Percentiles rank a stretch among this genome's conserved stretches.
These are phyloP conservation scores for Diddensiella santjacobensis DNA, from an alignment of 805 yeast genomes.

Conservation along the genomic window DNA sequence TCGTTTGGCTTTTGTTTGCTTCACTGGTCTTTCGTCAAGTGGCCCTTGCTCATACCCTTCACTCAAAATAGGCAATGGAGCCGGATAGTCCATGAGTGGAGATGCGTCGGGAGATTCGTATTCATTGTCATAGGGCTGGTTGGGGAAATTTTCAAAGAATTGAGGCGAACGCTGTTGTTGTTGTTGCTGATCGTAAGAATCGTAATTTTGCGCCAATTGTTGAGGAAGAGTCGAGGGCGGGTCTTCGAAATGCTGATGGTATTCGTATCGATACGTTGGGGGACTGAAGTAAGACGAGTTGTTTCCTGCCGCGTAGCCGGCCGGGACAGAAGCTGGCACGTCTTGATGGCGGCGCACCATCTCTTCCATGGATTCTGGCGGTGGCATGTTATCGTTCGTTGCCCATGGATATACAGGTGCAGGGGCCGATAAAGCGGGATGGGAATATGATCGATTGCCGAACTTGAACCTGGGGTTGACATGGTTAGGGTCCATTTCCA, in stretches of 20 bases:
- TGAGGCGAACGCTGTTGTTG: background rate
- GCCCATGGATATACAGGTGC: conserved; percentile 1
- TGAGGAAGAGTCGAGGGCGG: background rate
- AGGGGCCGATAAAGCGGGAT: conserved; percentile 2
- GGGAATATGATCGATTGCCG: background rate
- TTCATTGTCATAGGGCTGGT: background rate
- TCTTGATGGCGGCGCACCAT: background rate
- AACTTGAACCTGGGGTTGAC: background rate
- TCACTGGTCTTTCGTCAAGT: background rate
- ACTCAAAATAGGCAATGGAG: background rate
- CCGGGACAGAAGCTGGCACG: background rate
- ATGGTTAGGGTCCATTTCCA: background rate
- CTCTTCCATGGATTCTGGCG: background rate
- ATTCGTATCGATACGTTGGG: background rate
- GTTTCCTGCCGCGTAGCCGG: background rate
- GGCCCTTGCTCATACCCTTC: background rate
- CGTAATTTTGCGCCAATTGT: background rate
- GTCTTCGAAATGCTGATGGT: background rate
- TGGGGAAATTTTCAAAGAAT: background rate
- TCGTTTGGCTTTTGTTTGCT: conserved; percentile 6
- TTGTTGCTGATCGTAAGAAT: background rate
- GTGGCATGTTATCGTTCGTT: background rate
- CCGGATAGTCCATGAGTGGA: background rate
- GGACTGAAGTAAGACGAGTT: background rate
- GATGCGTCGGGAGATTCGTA: background rate